Evolutionary conservation across 106 monocot genomes (phyloP), one percentile per base, ranked within the genome.

Genomic region (Acorus calamus): DNA sequence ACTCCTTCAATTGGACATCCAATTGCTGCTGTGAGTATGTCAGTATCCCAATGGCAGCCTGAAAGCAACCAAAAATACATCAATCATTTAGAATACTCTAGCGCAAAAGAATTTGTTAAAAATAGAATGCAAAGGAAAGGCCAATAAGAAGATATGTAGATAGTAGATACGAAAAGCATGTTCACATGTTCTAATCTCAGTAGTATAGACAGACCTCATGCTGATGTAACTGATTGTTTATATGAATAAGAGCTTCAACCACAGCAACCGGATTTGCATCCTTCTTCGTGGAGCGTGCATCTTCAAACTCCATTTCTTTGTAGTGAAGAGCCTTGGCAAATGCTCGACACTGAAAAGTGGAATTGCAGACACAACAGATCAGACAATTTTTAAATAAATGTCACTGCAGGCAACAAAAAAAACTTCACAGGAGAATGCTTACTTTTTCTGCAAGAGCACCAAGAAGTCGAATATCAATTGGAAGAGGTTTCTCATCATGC

Each of bases 291-390:
- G 92, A 85, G 49, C 84, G 79, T 57, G 85, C 88, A 70, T 83
- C 98, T 81, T 98, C 91, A 76, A 98, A 98, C 58, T 98, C 98
- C 92, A 98, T 98, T 86, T 98, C 98, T 67, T 98, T 98, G 73
- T 98, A 98, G 74, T 98, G 98, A 56, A 98, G 92, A 2, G 98
- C 98, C 71, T 98, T 98, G 14, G 98, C 88, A 83, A 85, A 98
- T 71, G 98, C 98, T 51, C 92, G 92, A 66, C 98, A 98, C 92
- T 98, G 65, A 13, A 74, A 4, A 58, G n/a, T 46, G 73, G 2
- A 53, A 42, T 10, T 3, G 11, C 4, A 69, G 59, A 53, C 14
- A 46, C 5, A 45, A 60, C 8, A 45, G 57, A 47, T 62, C 2
- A 60, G 50, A 66, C 28, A 28, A 28, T 28, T 28, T 28, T 28